phyloP scores from a whole-genome alignment of 2,329 filamentous ascomycete species.

The Talaromyces sp. region DNA sequence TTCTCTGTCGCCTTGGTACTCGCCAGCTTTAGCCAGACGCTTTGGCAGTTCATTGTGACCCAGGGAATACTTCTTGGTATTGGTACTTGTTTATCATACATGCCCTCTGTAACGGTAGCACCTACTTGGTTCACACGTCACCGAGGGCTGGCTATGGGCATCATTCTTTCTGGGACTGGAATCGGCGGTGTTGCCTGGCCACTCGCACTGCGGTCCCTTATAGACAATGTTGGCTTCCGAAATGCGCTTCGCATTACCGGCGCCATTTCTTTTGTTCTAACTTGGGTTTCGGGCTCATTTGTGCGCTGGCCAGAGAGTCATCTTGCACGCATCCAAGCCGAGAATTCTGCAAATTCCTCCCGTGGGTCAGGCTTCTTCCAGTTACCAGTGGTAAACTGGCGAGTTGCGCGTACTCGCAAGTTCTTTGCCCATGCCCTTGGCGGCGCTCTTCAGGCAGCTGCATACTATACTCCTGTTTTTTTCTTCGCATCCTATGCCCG shows the following conservation, averaged over 20 bases:
- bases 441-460: slow-evolving; percentile 33
- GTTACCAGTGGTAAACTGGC: slow-evolving; percentile 30
- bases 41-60: slow-evolving; percentile 28
- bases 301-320: slow-evolving; percentile 21
- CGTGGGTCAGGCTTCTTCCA: slow-evolving; percentile 4
- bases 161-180: slow-evolving; percentile 33
- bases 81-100: slow-evolving; percentile 33
- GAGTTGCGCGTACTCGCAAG: slow-evolving; percentile 26
- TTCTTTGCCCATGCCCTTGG: slow-evolving; percentile 33
- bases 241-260: slow-evolving; percentile 32
- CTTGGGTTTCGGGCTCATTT: slow-evolving; percentile 18
- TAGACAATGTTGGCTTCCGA: slow-evolving; percentile 30
- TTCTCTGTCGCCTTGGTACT: slow-evolving; percentile 24
- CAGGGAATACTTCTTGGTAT: slow-evolving; percentile 34
- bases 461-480: slow-evolving; percentile 35
- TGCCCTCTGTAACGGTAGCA: slow-evolving; percentile 32
- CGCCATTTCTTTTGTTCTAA: slow-evolving; percentile 25
- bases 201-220: slow-evolving; percentile 24
- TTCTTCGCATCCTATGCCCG: slow-evolving; percentile 36
- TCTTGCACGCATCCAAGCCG: slow-evolving; percentile 13
- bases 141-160: slow-evolving; percentile 35
- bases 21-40: slow-evolving; percentile 26
- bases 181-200: slow-evolving; percentile 35
- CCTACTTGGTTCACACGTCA: slow-evolving; percentile 33
- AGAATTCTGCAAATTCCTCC: slow-evolving; percentile 12